Base-by-base conservation (phyloP, 2,329 filamentous ascomycete species). In the Talaromyces albobiverticillius region DNA sequence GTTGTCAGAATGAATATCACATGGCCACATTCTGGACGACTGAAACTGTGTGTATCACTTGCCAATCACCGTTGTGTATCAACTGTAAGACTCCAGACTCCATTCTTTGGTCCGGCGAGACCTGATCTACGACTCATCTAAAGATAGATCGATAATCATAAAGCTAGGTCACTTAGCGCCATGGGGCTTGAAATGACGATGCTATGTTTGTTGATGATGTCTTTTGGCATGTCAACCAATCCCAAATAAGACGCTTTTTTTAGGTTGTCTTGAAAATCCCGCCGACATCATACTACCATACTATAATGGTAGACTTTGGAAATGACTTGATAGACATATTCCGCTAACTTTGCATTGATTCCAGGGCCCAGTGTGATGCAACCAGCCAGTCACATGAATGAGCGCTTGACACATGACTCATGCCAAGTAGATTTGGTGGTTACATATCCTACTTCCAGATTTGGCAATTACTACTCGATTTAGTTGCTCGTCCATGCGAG, bases 351-450 rank as follows among this genome's bases (percentile, higher is more conserved):
- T n/a, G n/a, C n/a, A n/a, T n/a, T n/a, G n/a, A n/a, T n/a, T n/a
- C n/a, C n/a, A n/a, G n/a, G n/a, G n/a, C n/a, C n/a, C n/a, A n/a
- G n/a, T 9, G 31, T 34, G 31, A 34, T 40, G 36, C 18, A 22
- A 22, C 18, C 16, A 40, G 13, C 6, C 40, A 51, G 41, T 46
- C 50, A 52, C 50, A 52, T 52, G 50, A 29, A 23, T 29, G n/a
- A n/a, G n/a, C 50, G 10, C 26, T n/a, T 43, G n/a, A 31, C n/a
- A 34, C 26, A 51, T 51, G 23, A 42, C 46, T 50, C 18, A 43
- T 23, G 10, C 25, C 36, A 43, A 23, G 18, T 7, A 40, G 16
- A 13, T 18, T 8, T 36, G 22, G n/a, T 20, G 20, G 23, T 51
- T 38, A 20, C 41, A 46, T 45, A 46, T 34, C 50, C 23, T 29